phyloP scores from a whole-genome alignment of 106 monocot genomes.

The Chionographis japonica region DNA sequence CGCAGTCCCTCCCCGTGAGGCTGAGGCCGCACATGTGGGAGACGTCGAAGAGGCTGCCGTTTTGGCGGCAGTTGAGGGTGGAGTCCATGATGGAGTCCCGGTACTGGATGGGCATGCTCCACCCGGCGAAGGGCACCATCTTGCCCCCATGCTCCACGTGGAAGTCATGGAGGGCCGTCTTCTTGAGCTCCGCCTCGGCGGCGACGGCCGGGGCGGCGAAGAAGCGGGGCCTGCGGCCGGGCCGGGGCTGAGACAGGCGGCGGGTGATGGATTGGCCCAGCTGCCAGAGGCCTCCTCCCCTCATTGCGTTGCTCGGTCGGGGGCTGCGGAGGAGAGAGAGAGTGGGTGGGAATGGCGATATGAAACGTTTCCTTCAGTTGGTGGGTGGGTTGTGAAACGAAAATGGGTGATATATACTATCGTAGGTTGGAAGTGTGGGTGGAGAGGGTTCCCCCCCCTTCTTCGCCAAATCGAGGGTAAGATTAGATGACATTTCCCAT shows the following conservation, averaged over 20 bases:
- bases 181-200: constrained; percentile 50
- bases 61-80: constrained; percentile 72
- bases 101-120: constrained; percentile 99
- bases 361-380: too few species aligned
- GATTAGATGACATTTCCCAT: too few species aligned
- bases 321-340: too few species aligned
- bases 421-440: too few species aligned
- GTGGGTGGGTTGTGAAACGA: too few species aligned
- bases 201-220: constrained; percentile 25
- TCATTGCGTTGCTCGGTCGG: too few species aligned
- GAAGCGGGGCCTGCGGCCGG: constrained; percentile 17
- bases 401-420: too few species aligned
- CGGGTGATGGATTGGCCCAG: constrained; percentile 44
- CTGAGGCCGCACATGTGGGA: constrained; percentile 99
- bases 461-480: too few species aligned
- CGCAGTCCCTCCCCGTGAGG: constrained; percentile 57
- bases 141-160: constrained; percentile 84
- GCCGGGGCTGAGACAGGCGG: constrained; percentile 14
- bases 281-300: constrained; percentile 13
- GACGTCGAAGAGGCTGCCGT: constrained; percentile 89
- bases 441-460: too few species aligned
- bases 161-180: constrained; percentile 85
- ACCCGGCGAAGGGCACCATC: constrained; percentile 97
- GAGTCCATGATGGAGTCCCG: constrained; percentile 97
- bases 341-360: too few species aligned